Conservation (phyloP, 2,329 filamentous ascomycete genomes). For the Phialemoniopsis sp. region DNA sequence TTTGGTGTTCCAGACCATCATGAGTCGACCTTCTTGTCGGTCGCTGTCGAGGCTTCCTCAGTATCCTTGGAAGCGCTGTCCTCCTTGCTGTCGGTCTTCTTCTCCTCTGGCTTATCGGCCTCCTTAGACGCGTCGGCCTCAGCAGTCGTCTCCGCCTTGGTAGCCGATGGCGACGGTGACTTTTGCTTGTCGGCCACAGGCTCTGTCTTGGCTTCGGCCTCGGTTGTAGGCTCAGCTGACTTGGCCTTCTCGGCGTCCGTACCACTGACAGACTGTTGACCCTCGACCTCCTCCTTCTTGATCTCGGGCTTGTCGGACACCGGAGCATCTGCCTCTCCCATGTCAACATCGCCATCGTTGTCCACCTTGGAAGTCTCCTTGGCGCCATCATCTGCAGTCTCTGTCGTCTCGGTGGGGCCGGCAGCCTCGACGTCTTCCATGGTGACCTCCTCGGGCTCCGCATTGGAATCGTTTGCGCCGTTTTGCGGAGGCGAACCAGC, state of each 20-base stretch:
- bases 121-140: constrained; percentile 15
- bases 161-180: background rate
- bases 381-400: constrained; percentile 6
- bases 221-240: constrained; percentile 6
- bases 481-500: constrained; percentile 6
- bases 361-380: constrained; percentile 27
- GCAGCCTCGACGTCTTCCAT: constrained; percentile 21
- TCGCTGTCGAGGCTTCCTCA: background rate
- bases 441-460: constrained; percentile 7
- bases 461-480: background rate
- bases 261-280: constrained; percentile 4
- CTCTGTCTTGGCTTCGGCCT: constrained; percentile 1
- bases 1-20: too few relatives aligned
- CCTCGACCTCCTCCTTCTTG: constrained; percentile 27
- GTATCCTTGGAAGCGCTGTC: background rate
- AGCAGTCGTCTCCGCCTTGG: constrained; percentile 22
- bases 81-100: background rate
- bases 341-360: constrained; percentile 46
- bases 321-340: constrained; percentile 32
- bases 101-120: background rate
- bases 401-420: constrained; percentile 19
- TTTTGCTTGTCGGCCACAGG: constrained; percentile 4
- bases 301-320: constrained; percentile 22
- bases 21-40: background rate
- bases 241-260: constrained; percentile 13